Evolutionary conservation across 495 filamentous ascomycete genomes (phyloP).

Genomic region (Cercophora newfieldiana): DNA sequence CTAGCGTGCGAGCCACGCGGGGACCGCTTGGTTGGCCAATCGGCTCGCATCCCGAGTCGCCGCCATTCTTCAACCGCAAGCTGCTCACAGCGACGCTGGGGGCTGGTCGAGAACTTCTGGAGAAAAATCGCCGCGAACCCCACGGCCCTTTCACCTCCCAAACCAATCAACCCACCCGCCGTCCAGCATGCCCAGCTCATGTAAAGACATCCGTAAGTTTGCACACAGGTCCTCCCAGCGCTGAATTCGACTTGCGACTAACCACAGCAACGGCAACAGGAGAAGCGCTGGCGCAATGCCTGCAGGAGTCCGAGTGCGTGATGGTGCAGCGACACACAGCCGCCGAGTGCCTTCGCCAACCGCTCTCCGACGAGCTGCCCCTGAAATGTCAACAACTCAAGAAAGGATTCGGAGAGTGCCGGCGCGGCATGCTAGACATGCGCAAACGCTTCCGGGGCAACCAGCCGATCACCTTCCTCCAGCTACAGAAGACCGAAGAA

Average conservation of each 20-base stretch:
- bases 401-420: slow-evolving; percentile 91
- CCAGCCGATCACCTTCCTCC: slow-evolving; percentile 67
- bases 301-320: slow-evolving; percentile 93
- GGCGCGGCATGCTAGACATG: slow-evolving; percentile 96
- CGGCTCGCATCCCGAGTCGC: neutral
- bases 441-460: slow-evolving; percentile 98
- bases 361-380: slow-evolving; percentile 74
- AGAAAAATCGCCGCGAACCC: slow-evolving; percentile 1
- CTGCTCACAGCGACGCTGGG: neutral
- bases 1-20: neutral
- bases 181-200: slow-evolving; percentile 84
- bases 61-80: neutral
- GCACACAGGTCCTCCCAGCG: neutral
- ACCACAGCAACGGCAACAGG: slow-evolving; percentile 53
- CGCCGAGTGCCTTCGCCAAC: slow-evolving; percentile 81
- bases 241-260: neutral
- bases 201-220: slow-evolving; percentile 82
- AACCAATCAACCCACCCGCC: neutral
- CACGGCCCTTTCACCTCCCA: neutral
- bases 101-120: neutral
- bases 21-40: slow-evolving; percentile 5
- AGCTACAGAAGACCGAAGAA: slow-evolving; percentile 61
- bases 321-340: slow-evolving; percentile 85
- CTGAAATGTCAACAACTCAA: slow-evolving; percentile 88
- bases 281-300: slow-evolving; percentile 86